Percentiles rank a stretch among this genome's conserved stretches.
Conservation (phyloP, 495 filamentous ascomycete species). For the Pseudoneurospora amorphoporcata region DNA sequence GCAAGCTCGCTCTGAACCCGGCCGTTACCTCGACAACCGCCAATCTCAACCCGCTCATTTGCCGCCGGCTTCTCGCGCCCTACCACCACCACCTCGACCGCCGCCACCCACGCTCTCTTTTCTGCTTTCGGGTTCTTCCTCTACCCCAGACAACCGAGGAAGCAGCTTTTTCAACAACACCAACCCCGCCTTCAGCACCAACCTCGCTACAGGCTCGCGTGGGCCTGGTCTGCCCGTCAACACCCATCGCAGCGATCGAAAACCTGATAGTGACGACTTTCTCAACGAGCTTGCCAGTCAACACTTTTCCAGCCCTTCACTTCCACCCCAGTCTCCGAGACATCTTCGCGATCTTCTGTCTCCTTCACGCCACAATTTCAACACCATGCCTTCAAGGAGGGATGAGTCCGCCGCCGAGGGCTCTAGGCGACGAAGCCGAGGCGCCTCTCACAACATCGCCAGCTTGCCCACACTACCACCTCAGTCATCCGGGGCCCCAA, state of each 20-base stretch:
- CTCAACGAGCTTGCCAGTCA: slow-evolving; percentile 15
- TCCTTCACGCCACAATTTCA: background rate
- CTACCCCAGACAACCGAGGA: background rate
- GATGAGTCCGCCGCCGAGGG: background rate
- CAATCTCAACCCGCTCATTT: background rate
- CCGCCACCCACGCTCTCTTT: background rate
- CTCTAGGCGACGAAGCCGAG: background rate
- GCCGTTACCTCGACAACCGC: background rate
- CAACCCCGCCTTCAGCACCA: background rate
- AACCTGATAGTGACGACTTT: slow-evolving; percentile 23
- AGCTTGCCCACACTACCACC: background rate
- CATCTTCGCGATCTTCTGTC: background rate
- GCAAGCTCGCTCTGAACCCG: background rate
- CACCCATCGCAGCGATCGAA: background rate
- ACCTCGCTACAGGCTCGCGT: background rate
- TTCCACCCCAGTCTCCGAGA: slow-evolving; percentile 7
- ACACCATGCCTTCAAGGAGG: background rate
- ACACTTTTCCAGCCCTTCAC: slow-evolving; percentile 30
- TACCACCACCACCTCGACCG: background rate
- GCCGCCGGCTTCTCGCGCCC: background rate
- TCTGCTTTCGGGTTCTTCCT: background rate
- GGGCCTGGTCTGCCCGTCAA: background rate
- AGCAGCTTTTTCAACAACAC: background rate
- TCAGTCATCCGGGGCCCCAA: background rate
- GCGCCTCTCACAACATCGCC: background rate